Evolutionary conservation across 2,329 filamentous ascomycete species (phyloP).

Genomic region (Ceratocystis diversiconidia): DNA sequence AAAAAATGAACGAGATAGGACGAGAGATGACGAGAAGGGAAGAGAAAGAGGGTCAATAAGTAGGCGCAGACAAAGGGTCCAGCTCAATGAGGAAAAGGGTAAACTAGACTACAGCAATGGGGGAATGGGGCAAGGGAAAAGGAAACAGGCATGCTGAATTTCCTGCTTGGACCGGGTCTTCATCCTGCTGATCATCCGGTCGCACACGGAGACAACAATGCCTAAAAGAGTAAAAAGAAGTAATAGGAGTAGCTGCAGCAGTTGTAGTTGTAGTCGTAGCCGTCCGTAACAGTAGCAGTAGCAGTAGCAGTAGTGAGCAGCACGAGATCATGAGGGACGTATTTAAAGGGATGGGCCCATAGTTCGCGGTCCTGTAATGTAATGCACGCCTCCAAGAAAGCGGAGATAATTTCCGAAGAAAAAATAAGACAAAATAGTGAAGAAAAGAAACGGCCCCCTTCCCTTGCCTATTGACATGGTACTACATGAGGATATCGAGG

Average conservation of each 20-base stretch:
- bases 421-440: too few species aligned
- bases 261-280: too few species aligned
- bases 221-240: constrained; percentile 4
- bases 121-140: not conserved
- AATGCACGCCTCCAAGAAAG: too few species aligned
- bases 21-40: not conserved
- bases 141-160: not conserved
- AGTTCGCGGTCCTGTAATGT: too few species aligned
- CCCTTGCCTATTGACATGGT: not conserved
- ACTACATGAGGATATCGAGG: not conserved
- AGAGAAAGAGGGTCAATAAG: not conserved
- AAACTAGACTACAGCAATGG: not conserved
- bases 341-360: too few species aligned
- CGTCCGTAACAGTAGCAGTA: too few species aligned
- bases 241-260: too few species aligned
- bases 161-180: not conserved
- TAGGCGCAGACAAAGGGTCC: not conserved
- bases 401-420: too few species aligned
- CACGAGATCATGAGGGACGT: too few species aligned
- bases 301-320: too few species aligned
- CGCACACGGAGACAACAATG: not conserved
- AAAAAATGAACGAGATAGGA: not conserved
- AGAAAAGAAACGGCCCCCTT: too few species aligned
- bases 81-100: not conserved
- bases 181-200: constrained; percentile 1